Evolutionary conservation across 1,284 basidiomycete genomes (phyloP).

Genomic region (Paramarasmius palmivorus): DNA sequence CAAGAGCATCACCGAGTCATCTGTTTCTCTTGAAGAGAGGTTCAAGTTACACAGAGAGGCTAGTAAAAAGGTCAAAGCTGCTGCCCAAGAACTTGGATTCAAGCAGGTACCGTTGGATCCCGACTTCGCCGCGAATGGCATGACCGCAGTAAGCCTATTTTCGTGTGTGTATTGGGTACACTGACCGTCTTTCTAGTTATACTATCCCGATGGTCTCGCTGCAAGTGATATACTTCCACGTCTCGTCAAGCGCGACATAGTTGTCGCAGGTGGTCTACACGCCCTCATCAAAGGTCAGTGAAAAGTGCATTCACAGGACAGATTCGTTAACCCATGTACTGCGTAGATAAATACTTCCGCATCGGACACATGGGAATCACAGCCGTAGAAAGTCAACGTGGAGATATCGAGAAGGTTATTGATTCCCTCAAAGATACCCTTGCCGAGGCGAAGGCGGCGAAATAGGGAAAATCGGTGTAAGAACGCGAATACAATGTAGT

Average conservation of each 20-base stretch:
- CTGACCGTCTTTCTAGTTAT: conserved; percentile 43
- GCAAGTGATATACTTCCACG: conserved; percentile 77
- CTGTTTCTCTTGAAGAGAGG: conserved; percentile 75
- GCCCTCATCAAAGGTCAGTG: conserved; percentile 80
- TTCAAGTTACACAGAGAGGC: conserved; percentile 79
- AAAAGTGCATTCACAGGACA: conserved; percentile 17
- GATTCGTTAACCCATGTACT: conserved; percentile 7
- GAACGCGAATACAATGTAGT: no score
- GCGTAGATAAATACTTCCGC: conserved; percentile 76
- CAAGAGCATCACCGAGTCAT: conserved; percentile 62
- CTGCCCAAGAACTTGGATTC: conserved; percentile 72
- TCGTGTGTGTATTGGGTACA: background rate
- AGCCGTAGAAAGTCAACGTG: conserved; percentile 67
- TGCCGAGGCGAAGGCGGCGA: conserved; percentile 42
- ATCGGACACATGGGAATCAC: conserved; percentile 92
- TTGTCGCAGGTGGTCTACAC: conserved; percentile 91
- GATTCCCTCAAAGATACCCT: conserved; percentile 64
- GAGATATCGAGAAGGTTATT: conserved; percentile 80
- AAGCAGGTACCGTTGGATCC: conserved; percentile 67
- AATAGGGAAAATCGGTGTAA: conserved; percentile 7
- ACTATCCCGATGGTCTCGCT: conserved; percentile 76
- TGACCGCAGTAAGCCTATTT: conserved; percentile 71
- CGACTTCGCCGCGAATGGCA: conserved; percentile 83
- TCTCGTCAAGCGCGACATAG: conserved; percentile 68
- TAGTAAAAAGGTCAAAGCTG: conserved; percentile 74